Evolutionary conservation across 2,329 filamentous ascomycete genomes (phyloP).

Genomic region (Pezizomycotina sp.): DNA sequence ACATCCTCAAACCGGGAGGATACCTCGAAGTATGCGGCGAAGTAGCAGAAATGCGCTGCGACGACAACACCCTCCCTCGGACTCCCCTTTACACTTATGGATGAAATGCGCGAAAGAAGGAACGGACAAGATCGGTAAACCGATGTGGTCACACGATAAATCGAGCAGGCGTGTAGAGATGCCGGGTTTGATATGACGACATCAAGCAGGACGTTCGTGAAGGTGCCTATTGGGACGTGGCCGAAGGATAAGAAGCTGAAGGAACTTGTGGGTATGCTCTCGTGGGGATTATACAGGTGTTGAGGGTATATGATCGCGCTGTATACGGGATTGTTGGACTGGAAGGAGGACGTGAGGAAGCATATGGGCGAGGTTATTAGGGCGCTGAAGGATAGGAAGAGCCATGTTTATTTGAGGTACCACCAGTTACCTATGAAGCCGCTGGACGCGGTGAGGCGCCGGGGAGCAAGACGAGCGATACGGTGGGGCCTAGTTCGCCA

Average conservation of each 20-base stretch:
- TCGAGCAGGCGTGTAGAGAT: slow-evolving; percentile 25
- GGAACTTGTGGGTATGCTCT: slow-evolving; percentile 26
- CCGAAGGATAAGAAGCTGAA: slow-evolving; percentile 35
- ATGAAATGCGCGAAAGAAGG: slow-evolving; percentile 1
- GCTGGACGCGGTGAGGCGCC: no score
- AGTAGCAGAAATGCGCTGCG: slow-evolving; percentile 19
- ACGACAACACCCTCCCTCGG: slow-evolving; percentile 18
- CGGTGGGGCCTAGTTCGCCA: no score
- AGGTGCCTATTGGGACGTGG: slow-evolving; percentile 28
- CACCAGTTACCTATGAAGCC: no score
- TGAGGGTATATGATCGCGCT: no score
- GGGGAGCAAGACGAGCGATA: no score
- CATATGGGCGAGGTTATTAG: no score
- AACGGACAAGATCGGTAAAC: slow-evolving; percentile 10
- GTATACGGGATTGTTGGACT: no score
- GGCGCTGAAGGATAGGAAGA: no score
- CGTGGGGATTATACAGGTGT: no score
- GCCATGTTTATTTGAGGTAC: no score
- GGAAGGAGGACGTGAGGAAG: no score
- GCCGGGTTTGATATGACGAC: slow-evolving; percentile 27
- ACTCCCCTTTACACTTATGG: no score
- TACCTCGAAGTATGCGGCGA: slow-evolving; percentile 28
- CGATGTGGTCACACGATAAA: slow-evolving; percentile 22
- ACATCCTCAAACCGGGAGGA: slow-evolving; percentile 36
- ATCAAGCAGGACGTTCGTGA: slow-evolving; percentile 25